phyloP scores from a whole-genome alignment of 2,329 filamentous ascomycete species.

The Fusarium temperatum region DNA sequence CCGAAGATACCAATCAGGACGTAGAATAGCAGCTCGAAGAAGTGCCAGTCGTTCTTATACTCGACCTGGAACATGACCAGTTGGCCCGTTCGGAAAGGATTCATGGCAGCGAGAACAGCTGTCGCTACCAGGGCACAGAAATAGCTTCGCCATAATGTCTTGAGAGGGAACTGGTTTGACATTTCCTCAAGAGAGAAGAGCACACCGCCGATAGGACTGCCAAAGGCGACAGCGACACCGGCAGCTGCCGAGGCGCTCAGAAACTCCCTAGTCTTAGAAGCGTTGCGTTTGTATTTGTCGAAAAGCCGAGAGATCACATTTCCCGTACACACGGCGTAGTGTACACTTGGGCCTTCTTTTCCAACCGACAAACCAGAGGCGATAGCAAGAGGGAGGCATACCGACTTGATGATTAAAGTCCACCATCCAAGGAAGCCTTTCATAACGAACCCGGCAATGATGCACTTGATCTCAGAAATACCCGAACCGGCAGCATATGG shows the following conservation, averaged over 20 bases:
- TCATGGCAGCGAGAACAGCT: constrained; percentile 92
- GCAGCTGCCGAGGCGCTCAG: constrained; percentile 93
- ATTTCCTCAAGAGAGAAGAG: constrained; percentile 98
- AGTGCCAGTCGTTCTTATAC: constrained; percentile 97
- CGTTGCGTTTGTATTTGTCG: constrained; percentile 89
- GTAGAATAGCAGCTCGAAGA: constrained; percentile 95
- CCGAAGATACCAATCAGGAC: constrained; percentile 91
- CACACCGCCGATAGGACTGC: constrained; percentile 95
- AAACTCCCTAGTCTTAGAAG: constrained; percentile 94
- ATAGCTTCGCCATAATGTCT: constrained; percentile 97
- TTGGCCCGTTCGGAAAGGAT: constrained; percentile 95
- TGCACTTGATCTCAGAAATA: constrained; percentile 99
- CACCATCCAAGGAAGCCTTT: constrained; percentile 94
- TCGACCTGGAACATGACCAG: constrained; percentile 99
- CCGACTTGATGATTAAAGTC: constrained; percentile 93
- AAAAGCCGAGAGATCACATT: constrained; percentile 96
- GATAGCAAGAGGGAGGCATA: constrained; percentile 90
- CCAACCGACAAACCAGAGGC: constrained; percentile 93
- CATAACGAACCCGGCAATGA: constrained; percentile 99
- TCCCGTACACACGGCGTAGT: constrained; percentile 96
- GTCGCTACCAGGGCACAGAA: constrained; percentile 97
- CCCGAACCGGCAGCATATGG: constrained; percentile 96
- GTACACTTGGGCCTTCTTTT: constrained; percentile 98
- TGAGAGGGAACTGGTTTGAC: constrained; percentile 94
- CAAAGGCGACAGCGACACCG: constrained; percentile 95